phyloP scores from a whole-genome alignment of 164 flowering plant species.

The Liriodendron chinense region DNA sequence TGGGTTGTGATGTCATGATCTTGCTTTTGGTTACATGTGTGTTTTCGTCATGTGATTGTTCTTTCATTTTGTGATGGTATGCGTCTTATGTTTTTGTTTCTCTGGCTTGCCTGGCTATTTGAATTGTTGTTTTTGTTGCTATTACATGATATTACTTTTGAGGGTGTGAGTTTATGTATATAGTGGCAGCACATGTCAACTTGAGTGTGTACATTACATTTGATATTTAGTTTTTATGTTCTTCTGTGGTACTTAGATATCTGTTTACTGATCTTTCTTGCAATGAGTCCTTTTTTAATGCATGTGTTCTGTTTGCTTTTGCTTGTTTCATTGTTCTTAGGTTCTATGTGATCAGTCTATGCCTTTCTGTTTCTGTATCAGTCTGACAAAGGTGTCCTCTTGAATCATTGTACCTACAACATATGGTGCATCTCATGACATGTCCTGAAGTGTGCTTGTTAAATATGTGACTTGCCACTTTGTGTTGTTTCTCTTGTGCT shows the following conservation, averaged over 20 bases:
- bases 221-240: neutral
- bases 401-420: no score
- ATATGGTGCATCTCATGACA: neutral
- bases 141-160: no score
- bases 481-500: neutral
- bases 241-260: neutral
- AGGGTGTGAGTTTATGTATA: no score
- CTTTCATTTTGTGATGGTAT: neutral
- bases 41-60: neutral
- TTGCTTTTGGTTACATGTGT: neutral
- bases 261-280: neutral
- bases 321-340: neutral
- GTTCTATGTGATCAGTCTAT: neutral
- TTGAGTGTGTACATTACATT: neutral
- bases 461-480: neutral
- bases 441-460: neutral
- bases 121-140: neutral
- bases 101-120: neutral
- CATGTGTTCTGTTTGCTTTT: neutral
- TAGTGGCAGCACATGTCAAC: no score
- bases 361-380: neutral
- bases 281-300: neutral
- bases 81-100: neutral
- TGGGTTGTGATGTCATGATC: neutral
- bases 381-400: neutral